Percentiles rank a stretch among this genome's conserved stretches.
Evolutionary conservation across 169 alveolate species (phyloP).

Genomic region (Eimeria sp.): DNA sequence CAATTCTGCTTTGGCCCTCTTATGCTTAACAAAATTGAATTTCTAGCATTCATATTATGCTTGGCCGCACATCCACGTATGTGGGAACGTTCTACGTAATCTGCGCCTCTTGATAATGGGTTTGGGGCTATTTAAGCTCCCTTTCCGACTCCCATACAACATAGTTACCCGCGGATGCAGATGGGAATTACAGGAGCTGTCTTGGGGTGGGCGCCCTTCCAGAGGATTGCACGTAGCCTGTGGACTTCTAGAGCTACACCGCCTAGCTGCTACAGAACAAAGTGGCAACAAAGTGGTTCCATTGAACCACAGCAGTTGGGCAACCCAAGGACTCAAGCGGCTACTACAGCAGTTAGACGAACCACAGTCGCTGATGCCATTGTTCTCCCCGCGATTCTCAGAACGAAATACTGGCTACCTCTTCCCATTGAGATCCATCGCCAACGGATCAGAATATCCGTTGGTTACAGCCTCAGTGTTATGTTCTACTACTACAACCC

Average conservation of each 20-base stretch:
- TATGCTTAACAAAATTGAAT: neutral
- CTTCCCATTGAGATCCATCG: too few species aligned
- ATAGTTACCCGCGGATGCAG: neutral
- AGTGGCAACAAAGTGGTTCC: neutral
- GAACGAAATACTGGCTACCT: neutral
- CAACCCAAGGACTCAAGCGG: neutral
- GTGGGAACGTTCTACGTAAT: neutral
- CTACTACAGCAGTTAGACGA: neutral
- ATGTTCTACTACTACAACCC: too few species aligned
- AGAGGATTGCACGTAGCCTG: neutral
- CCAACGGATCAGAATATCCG: too few species aligned
- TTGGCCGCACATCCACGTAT: neutral
- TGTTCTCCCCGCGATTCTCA: neutral
- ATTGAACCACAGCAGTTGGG: neutral
- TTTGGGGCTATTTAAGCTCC: neutral
- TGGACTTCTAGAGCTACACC: neutral
- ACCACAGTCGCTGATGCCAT: neutral
- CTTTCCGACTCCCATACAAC: too few species aligned
- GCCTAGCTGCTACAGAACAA: neutral
- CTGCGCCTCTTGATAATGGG: conserved; percentile 7
- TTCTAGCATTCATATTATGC: neutral
- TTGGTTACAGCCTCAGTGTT: too few species aligned
- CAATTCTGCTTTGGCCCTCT: neutral
- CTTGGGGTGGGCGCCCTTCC: neutral
- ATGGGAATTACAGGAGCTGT: neutral